Percentiles rank a stretch among this genome's conserved stretches.
phyloP scores from a whole-genome alignment of 495 filamentous ascomycete species.

The Annulohypoxylon bovei region DNA sequence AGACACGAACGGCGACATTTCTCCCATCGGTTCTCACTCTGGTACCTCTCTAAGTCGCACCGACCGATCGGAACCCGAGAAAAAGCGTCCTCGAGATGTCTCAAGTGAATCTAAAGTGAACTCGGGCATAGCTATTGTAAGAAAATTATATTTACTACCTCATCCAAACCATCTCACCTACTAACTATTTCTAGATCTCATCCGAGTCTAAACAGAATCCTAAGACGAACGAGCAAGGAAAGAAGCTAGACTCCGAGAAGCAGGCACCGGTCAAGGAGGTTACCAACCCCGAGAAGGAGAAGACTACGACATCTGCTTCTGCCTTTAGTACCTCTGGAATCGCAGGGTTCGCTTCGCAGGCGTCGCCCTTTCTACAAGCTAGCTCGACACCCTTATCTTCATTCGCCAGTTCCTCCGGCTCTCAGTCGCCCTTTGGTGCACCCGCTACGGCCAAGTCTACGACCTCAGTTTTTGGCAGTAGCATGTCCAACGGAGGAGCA shows the following conservation, averaged over 20 bases:
- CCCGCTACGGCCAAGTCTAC: slow-evolving; percentile 9
- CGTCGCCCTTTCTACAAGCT: slow-evolving; percentile 48
- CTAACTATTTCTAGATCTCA: slow-evolving; percentile 15
- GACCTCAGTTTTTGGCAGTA: slow-evolving; percentile 38
- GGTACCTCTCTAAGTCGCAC: slow-evolving; percentile 50
- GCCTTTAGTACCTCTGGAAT: slow-evolving; percentile 46
- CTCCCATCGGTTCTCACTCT: slow-evolving; percentile 48
- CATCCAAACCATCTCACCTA: neutral
- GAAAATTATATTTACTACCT: neutral
- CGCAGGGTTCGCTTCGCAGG: slow-evolving; percentile 40
- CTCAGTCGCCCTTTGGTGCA: slow-evolving; percentile 31
- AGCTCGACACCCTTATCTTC: slow-evolving; percentile 47
- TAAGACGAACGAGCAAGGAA: slow-evolving; percentile 13
- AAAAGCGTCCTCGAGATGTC: slow-evolving; percentile 62
- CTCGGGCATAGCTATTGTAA: slow-evolving; percentile 20
- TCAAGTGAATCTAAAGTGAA: slow-evolving; percentile 39
- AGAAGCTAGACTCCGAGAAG: too few species aligned
- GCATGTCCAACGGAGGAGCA: slow-evolving; percentile 25
- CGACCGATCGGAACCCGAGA: slow-evolving; percentile 62
- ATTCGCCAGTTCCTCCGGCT: slow-evolving; percentile 49
- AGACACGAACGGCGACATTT: slow-evolving; percentile 48
- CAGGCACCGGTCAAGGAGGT: neutral
- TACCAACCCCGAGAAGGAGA: slow-evolving; percentile 9
- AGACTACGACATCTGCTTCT: slow-evolving; percentile 30
- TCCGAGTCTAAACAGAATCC: slow-evolving; percentile 3